phyloP scores from a whole-genome alignment of 2,329 filamentous ascomycete genomes.

The Verticillium isaacii region DNA sequence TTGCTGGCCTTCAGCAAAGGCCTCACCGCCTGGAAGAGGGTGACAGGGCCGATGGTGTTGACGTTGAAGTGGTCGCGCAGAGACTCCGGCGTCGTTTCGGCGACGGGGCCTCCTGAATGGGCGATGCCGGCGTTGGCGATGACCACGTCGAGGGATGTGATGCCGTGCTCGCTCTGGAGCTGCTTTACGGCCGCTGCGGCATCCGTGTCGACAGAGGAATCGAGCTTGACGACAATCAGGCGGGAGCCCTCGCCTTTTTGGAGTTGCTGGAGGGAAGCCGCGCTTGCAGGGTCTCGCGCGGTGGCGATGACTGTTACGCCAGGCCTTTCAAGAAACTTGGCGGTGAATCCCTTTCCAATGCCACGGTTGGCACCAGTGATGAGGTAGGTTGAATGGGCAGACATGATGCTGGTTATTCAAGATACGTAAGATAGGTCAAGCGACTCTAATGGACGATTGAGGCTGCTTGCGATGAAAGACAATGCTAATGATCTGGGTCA shows the following conservation, averaged over 20 bases:
- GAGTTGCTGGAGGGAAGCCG: conserved; percentile 25
- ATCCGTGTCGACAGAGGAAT: conserved; percentile 27
- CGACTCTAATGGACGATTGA: no score
- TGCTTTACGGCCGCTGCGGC: conserved; percentile 24
- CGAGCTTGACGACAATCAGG: conserved; percentile 37
- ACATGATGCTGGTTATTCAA: conserved; percentile 14
- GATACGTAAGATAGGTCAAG: no score
- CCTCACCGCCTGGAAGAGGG: conserved; percentile 16
- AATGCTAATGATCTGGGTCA: not conserved
- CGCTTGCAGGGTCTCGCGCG: conserved; percentile 23
- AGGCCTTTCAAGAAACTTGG: conserved; percentile 37
- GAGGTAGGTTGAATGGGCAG: conserved; percentile 23
- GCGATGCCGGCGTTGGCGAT: conserved; percentile 47
- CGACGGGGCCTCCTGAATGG: conserved; percentile 23
- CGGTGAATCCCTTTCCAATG: conserved; percentile 27
- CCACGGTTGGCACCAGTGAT: conserved; percentile 34
- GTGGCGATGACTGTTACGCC: conserved; percentile 46
- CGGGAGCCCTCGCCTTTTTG: conserved; percentile 27
- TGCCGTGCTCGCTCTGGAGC: conserved; percentile 22
- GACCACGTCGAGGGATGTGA: conserved; percentile 41
- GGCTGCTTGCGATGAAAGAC: not conserved
- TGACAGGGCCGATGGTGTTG: conserved; percentile 23
- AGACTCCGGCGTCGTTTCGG: conserved; percentile 27
- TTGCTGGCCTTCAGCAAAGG: conserved; percentile 18
- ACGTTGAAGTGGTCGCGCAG: conserved; percentile 31